Conservation (phyloP, 805 yeast species). For the Saturnispora zaruensis region DNA sequence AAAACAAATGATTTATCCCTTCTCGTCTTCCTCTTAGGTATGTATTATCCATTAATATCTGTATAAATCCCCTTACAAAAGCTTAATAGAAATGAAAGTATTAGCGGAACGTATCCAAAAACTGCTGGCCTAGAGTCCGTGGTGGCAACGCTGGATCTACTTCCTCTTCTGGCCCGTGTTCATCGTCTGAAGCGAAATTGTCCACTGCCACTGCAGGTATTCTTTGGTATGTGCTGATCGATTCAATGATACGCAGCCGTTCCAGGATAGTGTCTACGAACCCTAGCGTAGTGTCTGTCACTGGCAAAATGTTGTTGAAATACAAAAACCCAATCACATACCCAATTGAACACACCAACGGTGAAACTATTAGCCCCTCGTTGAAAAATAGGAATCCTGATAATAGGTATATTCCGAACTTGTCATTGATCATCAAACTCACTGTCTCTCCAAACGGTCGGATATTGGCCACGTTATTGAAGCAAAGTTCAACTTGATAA, state of each 20-base stretch:
- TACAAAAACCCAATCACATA: slow-evolving; percentile 37
- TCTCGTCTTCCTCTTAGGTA: background rate
- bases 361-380: slow-evolving; percentile 33
- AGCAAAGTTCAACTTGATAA: slow-evolving; percentile 31
- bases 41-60: background rate
- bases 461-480: slow-evolving; percentile 20
- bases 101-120: slow-evolving; percentile 49
- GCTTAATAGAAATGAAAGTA: slow-evolving; percentile 5
- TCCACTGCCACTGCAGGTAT: slow-evolving; percentile 3
- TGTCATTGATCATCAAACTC: slow-evolving; percentile 10
- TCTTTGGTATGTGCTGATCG: slow-evolving; percentile 3
- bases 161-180: slow-evolving; percentile 34
- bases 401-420: slow-evolving; percentile 11
- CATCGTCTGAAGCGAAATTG: slow-evolving; percentile 21
- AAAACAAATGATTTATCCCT: background rate
- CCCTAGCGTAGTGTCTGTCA: slow-evolving; percentile 26
- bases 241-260: background rate
- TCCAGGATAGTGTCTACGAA: slow-evolving; percentile 10
- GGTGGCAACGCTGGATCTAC: slow-evolving; percentile 36
- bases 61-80: background rate
- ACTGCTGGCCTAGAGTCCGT: slow-evolving; percentile 53
- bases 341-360: slow-evolving; percentile 33
- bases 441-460: slow-evolving; percentile 28
- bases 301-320: slow-evolving; percentile 37
- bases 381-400: slow-evolving; percentile 25